Conservation (phyloP, 2,329 filamentous ascomycete genomes). For the Cadophora malorum region DNA sequence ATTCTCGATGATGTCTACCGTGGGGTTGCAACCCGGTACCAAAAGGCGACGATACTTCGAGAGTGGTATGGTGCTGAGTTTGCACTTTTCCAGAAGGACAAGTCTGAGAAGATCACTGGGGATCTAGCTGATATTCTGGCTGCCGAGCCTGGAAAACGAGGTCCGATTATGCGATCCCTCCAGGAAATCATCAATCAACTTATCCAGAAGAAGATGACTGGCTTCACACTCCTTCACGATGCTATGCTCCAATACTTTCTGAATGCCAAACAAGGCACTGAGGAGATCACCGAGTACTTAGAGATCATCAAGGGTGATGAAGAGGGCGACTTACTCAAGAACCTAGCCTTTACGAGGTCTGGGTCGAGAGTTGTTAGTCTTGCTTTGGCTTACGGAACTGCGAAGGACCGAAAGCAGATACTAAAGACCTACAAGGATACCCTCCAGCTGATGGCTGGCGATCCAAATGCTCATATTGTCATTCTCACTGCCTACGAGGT, state of each 20-base stretch:
- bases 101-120: constrained; percentile 53
- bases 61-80: constrained; percentile 99
- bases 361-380: constrained; percentile 84
- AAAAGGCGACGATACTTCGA: constrained; percentile 83
- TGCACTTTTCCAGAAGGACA: constrained; percentile 72
- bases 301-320: constrained; percentile 93
- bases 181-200: constrained; percentile 88
- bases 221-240: constrained; percentile 97
- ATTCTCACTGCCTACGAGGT: constrained; percentile 88
- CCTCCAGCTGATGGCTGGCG: constrained; percentile 82
- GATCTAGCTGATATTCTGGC: constrained; percentile 80
- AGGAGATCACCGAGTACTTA: constrained; percentile 85
- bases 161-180: constrained; percentile 84
- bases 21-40: constrained; percentile 81
- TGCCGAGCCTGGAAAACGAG: constrained; percentile 82
- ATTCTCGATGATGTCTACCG: constrained; percentile 97
- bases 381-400: constrained; percentile 80
- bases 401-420: constrained; percentile 92
- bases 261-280: constrained; percentile 75
- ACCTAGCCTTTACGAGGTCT: constrained; percentile 92
- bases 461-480: constrained; percentile 78
- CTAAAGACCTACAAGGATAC: constrained; percentile 91
- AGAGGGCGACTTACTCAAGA: constrained; percentile 88
- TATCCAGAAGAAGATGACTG: constrained; percentile 94
- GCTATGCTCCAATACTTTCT: constrained; percentile 97